These are phyloP conservation scores for Oryza glumipatula DNA, from an alignment of 176 grass and related monocot species.

Conservation along the genomic window DNA sequence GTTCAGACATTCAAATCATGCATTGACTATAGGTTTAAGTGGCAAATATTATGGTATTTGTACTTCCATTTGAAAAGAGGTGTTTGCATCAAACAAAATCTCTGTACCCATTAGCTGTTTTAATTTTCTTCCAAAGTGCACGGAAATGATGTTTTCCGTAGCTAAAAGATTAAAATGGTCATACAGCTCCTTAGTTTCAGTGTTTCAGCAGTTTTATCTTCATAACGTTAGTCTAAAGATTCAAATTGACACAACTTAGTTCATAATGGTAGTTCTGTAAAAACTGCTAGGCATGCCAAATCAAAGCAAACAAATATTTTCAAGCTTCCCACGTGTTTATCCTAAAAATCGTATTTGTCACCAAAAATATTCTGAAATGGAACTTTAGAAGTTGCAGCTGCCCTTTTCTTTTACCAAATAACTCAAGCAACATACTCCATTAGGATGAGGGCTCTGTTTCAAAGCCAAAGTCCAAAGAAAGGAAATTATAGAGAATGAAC, in stretches of 20 bases:
- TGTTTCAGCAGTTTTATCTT: background rate
- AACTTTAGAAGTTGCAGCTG: constrained; percentile 10
- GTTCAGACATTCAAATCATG: background rate
- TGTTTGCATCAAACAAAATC: background rate
- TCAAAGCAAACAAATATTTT: constrained; percentile 28
- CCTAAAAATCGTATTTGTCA: background rate
- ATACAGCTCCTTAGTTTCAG: background rate
- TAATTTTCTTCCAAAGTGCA: background rate
- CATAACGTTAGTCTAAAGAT: background rate
- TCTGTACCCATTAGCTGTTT: background rate
- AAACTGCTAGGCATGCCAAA: background rate
- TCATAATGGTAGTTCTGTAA: background rate
- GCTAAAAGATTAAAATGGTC: background rate
- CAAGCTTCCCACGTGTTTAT: background rate
- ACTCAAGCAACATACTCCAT: background rate
- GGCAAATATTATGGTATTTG: background rate
- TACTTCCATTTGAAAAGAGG: background rate
- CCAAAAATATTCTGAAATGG: background rate
- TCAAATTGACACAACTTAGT: background rate
- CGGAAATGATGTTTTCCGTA: background rate
- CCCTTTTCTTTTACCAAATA: background rate
- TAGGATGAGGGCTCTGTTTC: background rate
- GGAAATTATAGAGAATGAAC: background rate
- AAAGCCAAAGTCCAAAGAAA: background rate
- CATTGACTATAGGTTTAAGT: background rate